phyloP scores from a whole-genome alignment of 2,329 filamentous ascomycete genomes.

The Truncatella angustata region DNA sequence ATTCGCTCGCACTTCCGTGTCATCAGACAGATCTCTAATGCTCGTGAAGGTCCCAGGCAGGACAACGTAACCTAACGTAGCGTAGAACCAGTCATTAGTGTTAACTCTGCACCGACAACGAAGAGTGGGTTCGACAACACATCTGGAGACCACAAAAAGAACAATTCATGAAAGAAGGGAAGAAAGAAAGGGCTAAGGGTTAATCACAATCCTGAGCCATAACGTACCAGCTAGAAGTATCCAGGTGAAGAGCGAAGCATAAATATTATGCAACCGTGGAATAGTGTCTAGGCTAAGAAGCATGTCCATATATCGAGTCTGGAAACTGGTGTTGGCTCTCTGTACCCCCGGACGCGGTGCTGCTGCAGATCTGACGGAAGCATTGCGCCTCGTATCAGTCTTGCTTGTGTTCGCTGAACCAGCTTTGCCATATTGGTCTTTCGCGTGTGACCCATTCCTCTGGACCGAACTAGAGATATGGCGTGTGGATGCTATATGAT shows the following conservation, averaged over 20 bases:
- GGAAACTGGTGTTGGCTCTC: constrained; percentile 14
- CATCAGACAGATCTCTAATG: constrained; percentile 29
- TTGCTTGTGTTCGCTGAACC: background rate
- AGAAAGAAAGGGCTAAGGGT: no score
- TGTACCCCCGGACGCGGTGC: background rate
- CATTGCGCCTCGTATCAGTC: background rate
- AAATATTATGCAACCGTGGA: constrained; percentile 43
- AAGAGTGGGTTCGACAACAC: no score
- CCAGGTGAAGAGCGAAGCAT: constrained; percentile 44
- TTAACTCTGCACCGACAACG: no score
- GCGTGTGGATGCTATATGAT: background rate
- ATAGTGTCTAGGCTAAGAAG: constrained; percentile 45
- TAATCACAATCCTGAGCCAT: no score
- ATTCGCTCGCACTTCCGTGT: constrained; percentile 15
- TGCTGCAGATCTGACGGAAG: background rate
- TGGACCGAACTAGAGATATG: constrained; percentile 3
- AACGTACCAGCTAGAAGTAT: constrained; percentile 52
- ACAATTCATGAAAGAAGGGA: no score
- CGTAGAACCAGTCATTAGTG: no score
- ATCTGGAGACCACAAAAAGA: no score
- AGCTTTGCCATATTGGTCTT: constrained; percentile 4
- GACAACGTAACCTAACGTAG: background rate
- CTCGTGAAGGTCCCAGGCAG: constrained; percentile 51
- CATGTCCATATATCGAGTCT: constrained; percentile 43
- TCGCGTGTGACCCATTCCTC: constrained; percentile 1